These are phyloP conservation scores for Cucumis variabilis DNA, from an alignment of 331 rosid species.

Conservation along the genomic window DNA sequence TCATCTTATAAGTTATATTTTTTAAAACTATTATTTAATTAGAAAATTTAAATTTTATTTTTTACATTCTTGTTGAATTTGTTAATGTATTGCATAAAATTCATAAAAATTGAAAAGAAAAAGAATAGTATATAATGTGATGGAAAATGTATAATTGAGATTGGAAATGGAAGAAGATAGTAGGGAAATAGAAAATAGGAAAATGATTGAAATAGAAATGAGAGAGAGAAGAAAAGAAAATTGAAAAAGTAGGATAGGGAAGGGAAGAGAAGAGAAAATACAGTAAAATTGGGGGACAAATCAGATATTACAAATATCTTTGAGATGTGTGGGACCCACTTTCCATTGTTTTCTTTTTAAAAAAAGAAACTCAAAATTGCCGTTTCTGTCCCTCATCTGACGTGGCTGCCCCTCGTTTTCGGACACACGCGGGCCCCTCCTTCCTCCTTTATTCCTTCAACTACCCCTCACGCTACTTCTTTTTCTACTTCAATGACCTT, in stretches of 20 bases:
- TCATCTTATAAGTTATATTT: too few species aligned
- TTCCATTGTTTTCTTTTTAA: neutral
- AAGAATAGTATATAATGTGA: too few species aligned
- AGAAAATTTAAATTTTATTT: too few species aligned
- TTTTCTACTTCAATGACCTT: neutral
- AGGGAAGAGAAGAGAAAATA: too few species aligned
- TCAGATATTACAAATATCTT: neutral
- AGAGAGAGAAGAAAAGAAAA: neutral
- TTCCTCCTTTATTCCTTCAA: slow-evolving; percentile 50
- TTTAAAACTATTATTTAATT: too few species aligned
- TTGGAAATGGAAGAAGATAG: neutral
- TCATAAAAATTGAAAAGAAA: too few species aligned
- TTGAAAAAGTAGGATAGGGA: too few species aligned
- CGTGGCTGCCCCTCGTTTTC: slow-evolving; percentile 75
- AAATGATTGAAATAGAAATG: neutral
- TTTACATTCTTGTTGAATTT: too few species aligned
- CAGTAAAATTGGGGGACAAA: neutral
- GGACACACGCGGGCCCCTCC: slow-evolving; percentile 67
- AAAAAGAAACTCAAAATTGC: slow-evolving; percentile 44
- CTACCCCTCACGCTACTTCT: slow-evolving; percentile 31
- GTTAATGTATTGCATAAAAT: too few species aligned
- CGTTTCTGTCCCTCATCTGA: slow-evolving; percentile 77
- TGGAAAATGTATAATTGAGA: neutral
- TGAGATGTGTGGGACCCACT: neutral
- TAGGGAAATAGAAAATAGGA: neutral